Conservation (phyloP, 352 stramenopile genomes). For the Pythium pectinolyticum region DNA sequence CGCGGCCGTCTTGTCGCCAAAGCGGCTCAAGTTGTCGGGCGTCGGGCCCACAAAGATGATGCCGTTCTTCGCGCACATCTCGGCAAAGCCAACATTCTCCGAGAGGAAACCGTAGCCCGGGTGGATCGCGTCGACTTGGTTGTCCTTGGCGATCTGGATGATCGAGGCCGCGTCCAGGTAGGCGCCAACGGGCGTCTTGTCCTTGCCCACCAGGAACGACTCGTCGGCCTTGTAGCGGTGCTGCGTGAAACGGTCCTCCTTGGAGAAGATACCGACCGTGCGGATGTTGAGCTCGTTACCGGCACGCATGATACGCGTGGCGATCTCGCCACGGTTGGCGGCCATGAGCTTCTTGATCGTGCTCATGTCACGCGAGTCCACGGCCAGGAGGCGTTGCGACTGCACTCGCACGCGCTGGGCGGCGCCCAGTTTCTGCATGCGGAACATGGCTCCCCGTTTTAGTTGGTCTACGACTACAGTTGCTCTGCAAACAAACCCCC, state of each 20-base stretch:
- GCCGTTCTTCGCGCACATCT: slow-evolving; percentile 88
- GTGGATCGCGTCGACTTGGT: slow-evolving; percentile 95
- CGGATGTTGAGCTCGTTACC: slow-evolving; percentile 92
- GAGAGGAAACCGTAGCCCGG: slow-evolving; percentile 97
- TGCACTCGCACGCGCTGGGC: slow-evolving; percentile 9
- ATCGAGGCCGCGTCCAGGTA: slow-evolving; percentile 96
- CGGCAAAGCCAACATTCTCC: slow-evolving; percentile 95
- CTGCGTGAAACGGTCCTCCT: slow-evolving; percentile 95
- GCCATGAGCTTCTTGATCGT: slow-evolving; percentile 96
- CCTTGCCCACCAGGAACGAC: slow-evolving; percentile 91
- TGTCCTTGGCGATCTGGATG: slow-evolving; percentile 91
- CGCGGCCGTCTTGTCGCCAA: slow-evolving; percentile 90
- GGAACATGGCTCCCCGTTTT: slow-evolving; percentile 7
- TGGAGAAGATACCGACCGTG: slow-evolving; percentile 90
- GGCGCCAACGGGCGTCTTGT: slow-evolving; percentile 91
- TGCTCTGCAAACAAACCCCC: too few relatives aligned
- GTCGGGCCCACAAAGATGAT: slow-evolving; percentile 97
- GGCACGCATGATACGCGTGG: slow-evolving; percentile 95
- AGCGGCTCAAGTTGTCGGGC: slow-evolving; percentile 87
- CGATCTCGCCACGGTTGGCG: slow-evolving; percentile 98
- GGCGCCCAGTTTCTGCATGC: slow-evolving; percentile 7
- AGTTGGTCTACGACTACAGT: background rate
- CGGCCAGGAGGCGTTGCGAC: slow-evolving; percentile 5
- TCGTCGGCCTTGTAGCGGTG: slow-evolving; percentile 98
- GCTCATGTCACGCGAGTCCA: slow-evolving; percentile 49